Conservation (phyloP, 2,329 filamentous ascomycete genomes). For the Seiridium cupressi region DNA sequence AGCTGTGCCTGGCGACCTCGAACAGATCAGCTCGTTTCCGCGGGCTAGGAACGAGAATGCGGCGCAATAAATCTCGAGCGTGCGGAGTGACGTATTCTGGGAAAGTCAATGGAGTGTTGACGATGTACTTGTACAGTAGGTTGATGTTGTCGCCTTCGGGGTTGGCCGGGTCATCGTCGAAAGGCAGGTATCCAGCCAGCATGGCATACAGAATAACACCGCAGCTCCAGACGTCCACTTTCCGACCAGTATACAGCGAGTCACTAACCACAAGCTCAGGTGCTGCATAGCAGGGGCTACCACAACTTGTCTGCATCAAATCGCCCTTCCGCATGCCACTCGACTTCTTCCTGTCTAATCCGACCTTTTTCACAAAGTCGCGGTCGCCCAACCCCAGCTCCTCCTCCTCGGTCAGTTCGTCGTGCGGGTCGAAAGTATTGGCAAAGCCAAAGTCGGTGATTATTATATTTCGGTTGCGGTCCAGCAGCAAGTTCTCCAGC, state of each 20-base stretch:
- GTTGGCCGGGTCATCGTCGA: constrained; percentile 97
- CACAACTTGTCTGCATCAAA: constrained; percentile 98
- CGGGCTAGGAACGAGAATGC: constrained; percentile 93
- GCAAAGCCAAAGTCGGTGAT: constrained; percentile 99
- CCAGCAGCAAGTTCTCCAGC: constrained; percentile 89
- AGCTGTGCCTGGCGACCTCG: constrained; percentile 95
- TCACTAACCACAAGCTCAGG: constrained; percentile 97
- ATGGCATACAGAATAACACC: constrained; percentile 99
- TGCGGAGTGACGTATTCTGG: constrained; percentile 98
- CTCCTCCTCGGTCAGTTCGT: constrained; percentile 87
- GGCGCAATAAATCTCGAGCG: constrained; percentile 84
- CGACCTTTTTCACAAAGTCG: constrained; percentile 81
- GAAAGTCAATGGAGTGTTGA: constrained; percentile 93
- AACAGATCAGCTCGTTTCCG: constrained; percentile 94
- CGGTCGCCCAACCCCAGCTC: constrained; percentile 84
- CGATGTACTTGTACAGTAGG: constrained; percentile 97
- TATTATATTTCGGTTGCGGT: constrained; percentile 97
- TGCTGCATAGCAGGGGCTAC: constrained; percentile 95
- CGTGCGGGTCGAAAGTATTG: constrained; percentile 88
- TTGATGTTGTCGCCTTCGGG: constrained; percentile 99
- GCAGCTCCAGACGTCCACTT: constrained; percentile 99
- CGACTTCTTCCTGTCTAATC: constrained; percentile 75
- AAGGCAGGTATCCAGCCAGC: constrained; percentile 95
- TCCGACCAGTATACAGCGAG: constrained; percentile 92
- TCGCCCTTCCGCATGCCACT: constrained; percentile 83